Base-by-base conservation (phyloP, 2,329 filamentous ascomycete genomes). In the Diaporthe longicolla region DNA sequence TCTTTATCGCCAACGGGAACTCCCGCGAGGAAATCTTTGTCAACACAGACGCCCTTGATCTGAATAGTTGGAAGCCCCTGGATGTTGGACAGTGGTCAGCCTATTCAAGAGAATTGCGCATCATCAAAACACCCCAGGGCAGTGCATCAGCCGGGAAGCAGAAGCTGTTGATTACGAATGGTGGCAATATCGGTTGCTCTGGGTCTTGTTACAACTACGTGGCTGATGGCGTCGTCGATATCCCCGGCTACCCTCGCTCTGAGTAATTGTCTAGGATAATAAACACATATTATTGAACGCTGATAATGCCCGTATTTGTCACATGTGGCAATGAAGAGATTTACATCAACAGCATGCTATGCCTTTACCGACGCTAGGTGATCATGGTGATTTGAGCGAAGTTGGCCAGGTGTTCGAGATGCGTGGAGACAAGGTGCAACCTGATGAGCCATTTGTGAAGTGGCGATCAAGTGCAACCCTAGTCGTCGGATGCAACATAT, bases 31-130 rank as follows among this genome's bases (percentile, higher is more conserved):
- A 63, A 13, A 19, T 63, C 4, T 63, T 63, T 15, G 59, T 63
- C 19, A 63, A 63, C 17, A 63, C 59, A 0, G 59, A 63, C 26
- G 59, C 59, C 13, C 15, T 63, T 48, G 59, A 63, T 48, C 17
- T 3, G 15, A 48, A 63, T 13, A 5, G 40, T 32, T 63, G 59
- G 59, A 63, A 63, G 40, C 24, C 59, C 24, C 17, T 63, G 4
- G 17, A 63, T 48, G 59, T 63, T 6, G 59, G 59, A 21, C 59
- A 63, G 40, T 63, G 59, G 59, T 63, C 59, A 15, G 59, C 59
- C 9, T 63, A 63, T 17, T 63, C 59, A n/a, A 24, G 59, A 63
- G 59, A 63, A n/a, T 24, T 63, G 8, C 59, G 59, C 17, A 63
- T 63, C 40, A 63, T 63, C 59, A 17, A 63, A 9, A 63, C 59